These are phyloP conservation scores for Leishmania tarentolae DNA, from an alignment of 208 protist species.

Conservation along the genomic window DNA sequence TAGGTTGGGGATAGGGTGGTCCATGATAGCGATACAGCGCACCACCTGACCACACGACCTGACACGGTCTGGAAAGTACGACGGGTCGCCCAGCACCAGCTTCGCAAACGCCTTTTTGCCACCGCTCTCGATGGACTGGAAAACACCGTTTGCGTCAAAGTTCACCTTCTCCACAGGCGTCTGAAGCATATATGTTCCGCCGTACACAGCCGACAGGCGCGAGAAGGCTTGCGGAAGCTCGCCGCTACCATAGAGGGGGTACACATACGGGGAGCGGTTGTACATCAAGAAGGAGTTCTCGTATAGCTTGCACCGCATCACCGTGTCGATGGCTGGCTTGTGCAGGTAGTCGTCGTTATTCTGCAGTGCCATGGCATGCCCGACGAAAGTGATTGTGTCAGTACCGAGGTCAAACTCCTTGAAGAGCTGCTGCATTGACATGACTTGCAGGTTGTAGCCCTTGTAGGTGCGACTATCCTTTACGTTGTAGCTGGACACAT, in stretches of 20 bases:
- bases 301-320: conserved; percentile 97
- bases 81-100: conserved; percentile 98
- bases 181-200: conserved; percentile 99
- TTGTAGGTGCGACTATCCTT: conserved; percentile 92
- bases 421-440: conserved; percentile 95
- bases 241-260: conserved; percentile 99
- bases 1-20: conserved; percentile 90
- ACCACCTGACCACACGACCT: conserved; percentile 93
- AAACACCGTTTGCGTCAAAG: conserved; percentile 93
- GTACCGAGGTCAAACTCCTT: conserved; percentile 94
- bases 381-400: conserved; percentile 98
- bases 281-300: conserved; percentile 94
- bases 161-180: conserved; percentile 97
- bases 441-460: conserved; percentile 84
- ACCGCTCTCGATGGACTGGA: conserved; percentile 93
- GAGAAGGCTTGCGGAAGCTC: conserved; percentile 99
- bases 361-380: conserved; percentile 95
- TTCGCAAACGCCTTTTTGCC: conserved; percentile 91
- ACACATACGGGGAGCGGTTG: conserved; percentile 98
- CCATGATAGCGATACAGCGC: conserved; percentile 98
- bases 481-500: conserved; percentile 89
- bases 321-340: conserved; percentile 91
- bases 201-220: conserved; percentile 92
- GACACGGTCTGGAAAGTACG: conserved; percentile 98
- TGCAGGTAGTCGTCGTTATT: conserved; percentile 94